phyloP scores from a whole-genome alignment of 805 yeast genomes.

The Torulaspora microellipsoides region DNA sequence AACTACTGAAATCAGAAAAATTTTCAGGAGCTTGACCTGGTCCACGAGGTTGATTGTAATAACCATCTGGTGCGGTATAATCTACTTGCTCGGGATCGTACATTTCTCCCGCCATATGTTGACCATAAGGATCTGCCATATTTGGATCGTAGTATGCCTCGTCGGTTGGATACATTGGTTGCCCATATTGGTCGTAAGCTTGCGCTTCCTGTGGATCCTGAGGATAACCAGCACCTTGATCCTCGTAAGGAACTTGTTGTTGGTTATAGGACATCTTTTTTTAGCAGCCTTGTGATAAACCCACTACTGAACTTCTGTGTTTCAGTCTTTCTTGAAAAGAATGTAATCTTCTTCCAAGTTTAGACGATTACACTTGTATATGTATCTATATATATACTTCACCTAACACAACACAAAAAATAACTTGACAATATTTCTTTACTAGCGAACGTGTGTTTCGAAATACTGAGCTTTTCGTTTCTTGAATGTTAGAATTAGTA shows the following conservation, averaged over 20 bases:
- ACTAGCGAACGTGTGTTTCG: no score
- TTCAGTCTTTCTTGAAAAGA: no score
- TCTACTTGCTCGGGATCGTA: constrained; percentile 41
- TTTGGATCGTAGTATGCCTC: constrained; percentile 38
- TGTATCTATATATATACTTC: no score
- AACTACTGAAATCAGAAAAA: constrained; percentile 63
- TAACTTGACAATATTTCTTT: no score
- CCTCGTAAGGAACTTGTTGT: constrained; percentile 30
- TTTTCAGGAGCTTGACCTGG: constrained; percentile 52
- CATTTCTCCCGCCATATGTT: constrained; percentile 32
- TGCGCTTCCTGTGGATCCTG: constrained; percentile 22
- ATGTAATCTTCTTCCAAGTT: no score
- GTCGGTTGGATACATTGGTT: constrained; percentile 37
- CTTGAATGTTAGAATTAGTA: no score
- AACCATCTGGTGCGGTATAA: constrained; percentile 41
- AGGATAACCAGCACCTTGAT: constrained; percentile 21
- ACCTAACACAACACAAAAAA: no score
- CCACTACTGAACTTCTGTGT: no score
- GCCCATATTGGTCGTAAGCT: constrained; percentile 38
- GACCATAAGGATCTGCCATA: constrained; percentile 33
- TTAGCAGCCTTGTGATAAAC: no score
- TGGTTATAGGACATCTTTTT: constrained; percentile 23
- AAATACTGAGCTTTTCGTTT: no score
- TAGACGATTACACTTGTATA: no score
- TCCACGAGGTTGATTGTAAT: constrained; percentile 51